Conservation (phyloP, 202 grass and related monocot genomes). For the Zizania palustris region DNA sequence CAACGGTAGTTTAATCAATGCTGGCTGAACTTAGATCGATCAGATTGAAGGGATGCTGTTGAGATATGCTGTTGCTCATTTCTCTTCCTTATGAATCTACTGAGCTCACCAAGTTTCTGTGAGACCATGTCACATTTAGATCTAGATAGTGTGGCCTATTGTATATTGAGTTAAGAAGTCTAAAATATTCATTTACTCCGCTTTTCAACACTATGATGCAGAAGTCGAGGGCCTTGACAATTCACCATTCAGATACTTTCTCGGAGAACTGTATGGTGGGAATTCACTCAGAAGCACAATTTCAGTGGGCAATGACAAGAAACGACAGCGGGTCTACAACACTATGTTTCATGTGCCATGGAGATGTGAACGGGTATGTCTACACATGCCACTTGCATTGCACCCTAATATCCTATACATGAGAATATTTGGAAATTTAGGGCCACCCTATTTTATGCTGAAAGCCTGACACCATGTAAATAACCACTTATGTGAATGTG, state of each 20-base stretch:
- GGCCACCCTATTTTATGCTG: slow-evolving; percentile 12
- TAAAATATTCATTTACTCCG: slow-evolving; percentile 8
- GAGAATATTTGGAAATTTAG: slow-evolving; percentile 19
- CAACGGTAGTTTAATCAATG: not conserved
- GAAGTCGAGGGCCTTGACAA: slow-evolving; percentile 57
- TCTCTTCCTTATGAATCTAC: not conserved
- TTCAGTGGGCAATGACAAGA: slow-evolving; percentile 92
- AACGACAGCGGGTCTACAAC: slow-evolving; percentile 93
- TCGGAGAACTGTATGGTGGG: slow-evolving; percentile 85
- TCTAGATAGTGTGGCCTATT: slow-evolving; percentile 10
- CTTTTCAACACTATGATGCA: slow-evolving; percentile 45
- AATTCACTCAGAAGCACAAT: slow-evolving; percentile 97
- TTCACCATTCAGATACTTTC: slow-evolving; percentile 83
- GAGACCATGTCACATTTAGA: slow-evolving; percentile 30
- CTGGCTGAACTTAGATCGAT: not conserved
- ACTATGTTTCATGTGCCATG: slow-evolving; percentile 99
- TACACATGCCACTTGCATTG: slow-evolving; percentile 20
- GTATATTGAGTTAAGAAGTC: slow-evolving; percentile 16
- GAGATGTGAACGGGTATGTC: slow-evolving; percentile 96
- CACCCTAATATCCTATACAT: not conserved
- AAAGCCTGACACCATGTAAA: slow-evolving; percentile 15
- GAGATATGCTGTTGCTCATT: not conserved
- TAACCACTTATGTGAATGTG: slow-evolving; percentile 4
- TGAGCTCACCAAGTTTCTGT: not conserved
- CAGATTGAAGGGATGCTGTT: not conserved